Base-by-base conservation (phyloP, 2,329 filamentous ascomycete genomes). In the Calonectria hawksworthii region DNA sequence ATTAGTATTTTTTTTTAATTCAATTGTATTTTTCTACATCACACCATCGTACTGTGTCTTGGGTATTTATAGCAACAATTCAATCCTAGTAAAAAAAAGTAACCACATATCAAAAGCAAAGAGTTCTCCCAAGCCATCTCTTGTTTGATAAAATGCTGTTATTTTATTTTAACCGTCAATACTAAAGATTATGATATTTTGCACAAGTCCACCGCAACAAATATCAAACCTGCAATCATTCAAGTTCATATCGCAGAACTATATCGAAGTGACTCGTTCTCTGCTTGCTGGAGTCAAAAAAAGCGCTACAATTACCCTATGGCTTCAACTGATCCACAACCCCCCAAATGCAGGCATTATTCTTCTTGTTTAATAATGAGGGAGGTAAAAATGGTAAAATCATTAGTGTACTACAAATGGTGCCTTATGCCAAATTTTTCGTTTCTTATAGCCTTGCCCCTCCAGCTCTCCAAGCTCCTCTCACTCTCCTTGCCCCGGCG, bases 391-490 rank as follows among this genome's bases (percentile, higher is more conserved):
- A 30, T 65, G 44, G 44, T 54, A 51, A 66, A 59, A 68, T 68
- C 66, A 68, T 68, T 54, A 68, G 26, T 54, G 65, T 68, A 54
- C 65, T 68, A 30, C 34, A 68, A 30, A 30, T 56, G 23, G 65
- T 68, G 41, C 41, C 32, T 51, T 41, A 54, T 41, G 8, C 50
- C 41, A 32, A n/a, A 30, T 13, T 52, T 68, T 36, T 59, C 34
- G 30, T 61, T 44, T 30, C 68, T 80, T 65, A 86, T 54, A 84
- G 54, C 71, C 84, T 82, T 47, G 76, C 78, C 44, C 83, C 82
- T 52, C 84, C 82, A 18, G 84, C 82, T 68, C 83, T 85, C 85
- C 86, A 87, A 18, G 83, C 82, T 3, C 81, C 82, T 73, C 82
- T 82, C 21, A 82, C 81, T 70, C 83, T 83, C 18, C 84, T 82